Percentiles rank a stretch among this genome's conserved stretches.
These are phyloP conservation scores for Rhynchosporium graminicola DNA, from an alignment of 2,329 filamentous ascomycete species.

Conservation along the genomic window DNA sequence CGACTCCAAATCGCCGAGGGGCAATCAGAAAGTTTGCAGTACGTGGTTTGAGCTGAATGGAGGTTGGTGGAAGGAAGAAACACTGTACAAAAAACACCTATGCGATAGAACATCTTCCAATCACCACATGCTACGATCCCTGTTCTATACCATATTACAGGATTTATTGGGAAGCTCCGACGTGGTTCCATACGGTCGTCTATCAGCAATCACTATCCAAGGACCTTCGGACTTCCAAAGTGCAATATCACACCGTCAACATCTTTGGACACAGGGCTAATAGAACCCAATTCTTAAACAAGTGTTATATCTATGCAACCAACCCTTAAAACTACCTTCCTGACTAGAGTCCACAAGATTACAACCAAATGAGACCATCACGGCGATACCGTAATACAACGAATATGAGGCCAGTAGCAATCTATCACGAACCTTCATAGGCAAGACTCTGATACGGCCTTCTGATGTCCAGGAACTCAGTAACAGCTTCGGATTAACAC, in stretches of 20 bases:
- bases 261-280: no score
- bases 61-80: constrained; percentile 16
- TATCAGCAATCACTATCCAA: no score
- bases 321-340: no score
- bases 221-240: no score
- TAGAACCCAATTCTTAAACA: no score
- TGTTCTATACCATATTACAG: neutral
- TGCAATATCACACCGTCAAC: no score
- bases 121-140: neutral
- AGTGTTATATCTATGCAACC: no score
- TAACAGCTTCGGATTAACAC: constrained; percentile 6
- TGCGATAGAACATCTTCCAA: constrained; percentile 28
- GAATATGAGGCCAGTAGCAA: neutral
- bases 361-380: no score
- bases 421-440: neutral
- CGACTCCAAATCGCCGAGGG: neutral
- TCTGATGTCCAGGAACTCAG: neutral
- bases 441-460: neutral
- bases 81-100: constrained; percentile 31
- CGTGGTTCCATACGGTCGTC: neutral
- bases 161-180: neutral
- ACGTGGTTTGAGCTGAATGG: constrained; percentile 14
- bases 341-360: no score
- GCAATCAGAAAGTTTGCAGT: neutral
- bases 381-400: no score